Percentiles rank a stretch among this genome's conserved stretches.
These are phyloP conservation scores for Draba incana DNA, from an alignment of 345 rosid genomes.

Conservation along the genomic window DNA sequence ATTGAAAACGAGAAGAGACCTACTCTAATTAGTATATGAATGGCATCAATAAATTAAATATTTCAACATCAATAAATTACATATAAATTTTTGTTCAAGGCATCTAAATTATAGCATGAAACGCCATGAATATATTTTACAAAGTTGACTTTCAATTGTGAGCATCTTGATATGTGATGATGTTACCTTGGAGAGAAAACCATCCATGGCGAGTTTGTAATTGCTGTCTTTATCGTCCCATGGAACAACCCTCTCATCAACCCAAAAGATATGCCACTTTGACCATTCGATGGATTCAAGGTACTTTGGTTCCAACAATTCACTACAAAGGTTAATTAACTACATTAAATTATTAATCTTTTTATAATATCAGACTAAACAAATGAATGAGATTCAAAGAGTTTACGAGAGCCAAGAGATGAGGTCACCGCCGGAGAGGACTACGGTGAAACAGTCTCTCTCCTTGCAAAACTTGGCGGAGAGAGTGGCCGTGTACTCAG, in stretches of 20 bases:
- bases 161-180: neutral
- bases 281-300: conserved; percentile 72
- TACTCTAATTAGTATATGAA: neutral
- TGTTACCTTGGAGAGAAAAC: conserved; percentile 72
- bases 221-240: conserved; percentile 78
- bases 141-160: neutral
- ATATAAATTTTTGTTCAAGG: no score
- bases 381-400: neutral
- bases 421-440: conserved; percentile 78
- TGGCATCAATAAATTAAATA: neutral
- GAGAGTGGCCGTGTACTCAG: conserved; percentile 62
- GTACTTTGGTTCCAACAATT: conserved; percentile 53
- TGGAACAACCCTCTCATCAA: conserved; percentile 88
- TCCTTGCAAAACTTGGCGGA: conserved; percentile 56
- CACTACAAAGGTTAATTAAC: conserved; percentile 42
- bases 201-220: conserved; percentile 74
- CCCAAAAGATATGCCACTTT: conserved; percentile 92
- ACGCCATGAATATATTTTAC: neutral
- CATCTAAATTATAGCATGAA: neutral
- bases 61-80: no score
- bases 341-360: neutral
- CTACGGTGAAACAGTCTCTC: conserved; percentile 70
- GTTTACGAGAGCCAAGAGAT: conserved; percentile 61
- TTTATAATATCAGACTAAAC: neutral
- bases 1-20: neutral